Conservation (phyloP, 805 yeast species). For the Lipomyces orientalis region DNA sequence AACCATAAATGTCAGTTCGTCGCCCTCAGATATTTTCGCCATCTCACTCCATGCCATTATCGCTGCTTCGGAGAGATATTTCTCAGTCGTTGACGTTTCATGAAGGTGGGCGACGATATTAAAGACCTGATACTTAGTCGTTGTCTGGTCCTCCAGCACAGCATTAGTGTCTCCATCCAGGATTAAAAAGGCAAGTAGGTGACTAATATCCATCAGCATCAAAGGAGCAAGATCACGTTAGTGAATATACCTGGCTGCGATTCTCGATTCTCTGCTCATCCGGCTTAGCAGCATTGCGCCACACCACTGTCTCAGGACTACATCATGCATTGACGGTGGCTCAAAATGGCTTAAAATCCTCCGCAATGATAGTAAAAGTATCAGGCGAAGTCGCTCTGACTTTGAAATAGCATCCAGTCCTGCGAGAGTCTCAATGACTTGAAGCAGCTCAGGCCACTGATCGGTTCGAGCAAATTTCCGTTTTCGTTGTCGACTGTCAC, state of each 20-base stretch:
- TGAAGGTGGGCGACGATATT: not conserved
- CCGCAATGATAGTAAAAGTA: not conserved
- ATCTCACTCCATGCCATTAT: conserved; percentile 65
- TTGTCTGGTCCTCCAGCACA: not conserved
- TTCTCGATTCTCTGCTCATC: conserved; percentile 9
- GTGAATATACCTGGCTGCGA: conserved; percentile 15
- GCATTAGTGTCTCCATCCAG: not conserved
- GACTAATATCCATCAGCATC: conserved; percentile 9
- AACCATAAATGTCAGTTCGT: conserved; percentile 67
- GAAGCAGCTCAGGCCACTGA: conserved; percentile 7
- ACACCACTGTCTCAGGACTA: conserved; percentile 2
- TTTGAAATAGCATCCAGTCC: not conserved
- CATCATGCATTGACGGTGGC: not conserved
- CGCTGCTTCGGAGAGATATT: conserved; percentile 39
- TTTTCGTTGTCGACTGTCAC: not conserved
- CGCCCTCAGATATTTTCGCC: conserved; percentile 67
- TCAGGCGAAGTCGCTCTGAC: not conserved
- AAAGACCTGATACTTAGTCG: conserved; percentile 6
- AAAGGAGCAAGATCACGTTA: not conserved
- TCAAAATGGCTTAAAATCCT: conserved; percentile 13
- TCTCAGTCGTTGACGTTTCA: not conserved
- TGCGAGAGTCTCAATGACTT: conserved; percentile 3
- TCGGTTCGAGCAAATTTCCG: not conserved
- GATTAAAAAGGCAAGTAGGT: conserved; percentile 14
- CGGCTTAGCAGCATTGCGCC: conserved; percentile 8